phyloP scores from a whole-genome alignment of 192 early-diverging fungal genomes.

The Umbelopsis vinacea region DNA sequence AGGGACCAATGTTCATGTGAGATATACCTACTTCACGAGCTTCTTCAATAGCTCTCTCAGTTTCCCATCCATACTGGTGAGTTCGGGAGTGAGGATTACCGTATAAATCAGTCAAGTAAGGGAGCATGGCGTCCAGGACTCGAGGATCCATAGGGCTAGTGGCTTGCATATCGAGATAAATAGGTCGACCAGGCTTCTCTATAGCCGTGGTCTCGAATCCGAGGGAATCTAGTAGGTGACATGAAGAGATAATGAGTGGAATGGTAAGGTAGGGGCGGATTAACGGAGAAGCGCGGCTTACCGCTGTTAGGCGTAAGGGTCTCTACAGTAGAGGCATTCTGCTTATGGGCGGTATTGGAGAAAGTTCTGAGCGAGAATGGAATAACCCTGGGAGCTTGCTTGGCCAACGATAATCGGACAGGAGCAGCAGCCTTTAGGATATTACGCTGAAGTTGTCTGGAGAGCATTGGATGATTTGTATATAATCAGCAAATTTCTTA shows the following conservation, averaged over 20 bases:
- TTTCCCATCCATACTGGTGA: slow-evolving; percentile 97
- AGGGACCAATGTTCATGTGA: too few species aligned
- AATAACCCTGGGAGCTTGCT: neutral
- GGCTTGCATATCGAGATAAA: slow-evolving; percentile 95
- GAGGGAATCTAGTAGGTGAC: slow-evolving; percentile 44
- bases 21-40: slow-evolving; percentile 71
- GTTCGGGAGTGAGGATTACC: slow-evolving; percentile 98
- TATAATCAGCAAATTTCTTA: neutral
- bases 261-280: neutral
- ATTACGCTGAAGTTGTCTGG: slow-evolving; percentile 21
- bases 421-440: neutral
- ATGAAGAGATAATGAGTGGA: neutral
- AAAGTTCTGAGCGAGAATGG: neutral
- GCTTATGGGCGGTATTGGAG: neutral
- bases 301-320: slow-evolving; percentile 6
- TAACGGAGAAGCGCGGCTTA: neutral
- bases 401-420: neutral
- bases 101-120: slow-evolving; percentile 87
- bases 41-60: slow-evolving; percentile 85
- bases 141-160: slow-evolving; percentile 93
- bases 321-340: neutral
- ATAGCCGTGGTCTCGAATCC: slow-evolving; percentile 53
- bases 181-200: slow-evolving; percentile 61
- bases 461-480: neutral
- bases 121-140: slow-evolving; percentile 93